These are phyloP conservation scores for Holtermanniella nyarrowii DNA, from an alignment of 768 basidiomycete genomes.

Conservation along the genomic window DNA sequence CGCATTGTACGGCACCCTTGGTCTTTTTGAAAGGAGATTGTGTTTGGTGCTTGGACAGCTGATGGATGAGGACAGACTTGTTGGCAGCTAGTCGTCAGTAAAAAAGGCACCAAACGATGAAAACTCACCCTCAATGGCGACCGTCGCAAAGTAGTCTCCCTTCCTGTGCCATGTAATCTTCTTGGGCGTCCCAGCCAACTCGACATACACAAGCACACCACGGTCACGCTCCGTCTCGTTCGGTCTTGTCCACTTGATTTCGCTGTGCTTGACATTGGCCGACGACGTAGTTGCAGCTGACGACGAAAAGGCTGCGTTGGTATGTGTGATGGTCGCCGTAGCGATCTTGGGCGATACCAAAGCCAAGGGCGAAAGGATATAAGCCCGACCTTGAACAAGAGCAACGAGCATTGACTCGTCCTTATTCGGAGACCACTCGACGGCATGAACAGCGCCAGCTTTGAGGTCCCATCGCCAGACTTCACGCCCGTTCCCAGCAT, in stretches of 20 bases:
- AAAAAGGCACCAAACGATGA: neutral
- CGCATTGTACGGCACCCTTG: slow-evolving; percentile 78
- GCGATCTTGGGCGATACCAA: slow-evolving; percentile 61
- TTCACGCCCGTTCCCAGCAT: slow-evolving; percentile 76
- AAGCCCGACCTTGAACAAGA: slow-evolving; percentile 44
- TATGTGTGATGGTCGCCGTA: slow-evolving; percentile 51
- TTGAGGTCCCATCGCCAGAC: slow-evolving; percentile 77
- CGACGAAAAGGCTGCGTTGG: slow-evolving; percentile 51
- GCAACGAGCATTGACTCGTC: slow-evolving; percentile 54
- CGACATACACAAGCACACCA: slow-evolving; percentile 42
- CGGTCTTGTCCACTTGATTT: slow-evolving; percentile 42
- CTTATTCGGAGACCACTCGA: slow-evolving; percentile 87
- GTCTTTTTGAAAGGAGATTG: slow-evolving; percentile 97
- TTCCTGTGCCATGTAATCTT: slow-evolving; percentile 86
- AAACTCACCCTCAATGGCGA: slow-evolving; percentile 58
- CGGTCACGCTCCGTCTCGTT: slow-evolving; percentile 39
- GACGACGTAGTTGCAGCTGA: slow-evolving; percentile 36
- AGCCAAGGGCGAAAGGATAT: slow-evolving; percentile 36
- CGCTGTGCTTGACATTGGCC: slow-evolving; percentile 28
- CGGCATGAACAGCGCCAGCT: slow-evolving; percentile 59
- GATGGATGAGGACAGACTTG: slow-evolving; percentile 89
- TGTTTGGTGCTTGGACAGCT: slow-evolving; percentile 82
- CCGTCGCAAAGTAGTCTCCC: slow-evolving; percentile 91
- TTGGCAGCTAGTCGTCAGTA: slow-evolving; percentile 50
- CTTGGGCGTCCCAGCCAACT: slow-evolving; percentile 49